Percentiles rank a stretch among this genome's conserved stretches.
Evolutionary conservation across 139 green algal genomes (phyloP).

Genomic region (Coelastrella sp.): DNA sequence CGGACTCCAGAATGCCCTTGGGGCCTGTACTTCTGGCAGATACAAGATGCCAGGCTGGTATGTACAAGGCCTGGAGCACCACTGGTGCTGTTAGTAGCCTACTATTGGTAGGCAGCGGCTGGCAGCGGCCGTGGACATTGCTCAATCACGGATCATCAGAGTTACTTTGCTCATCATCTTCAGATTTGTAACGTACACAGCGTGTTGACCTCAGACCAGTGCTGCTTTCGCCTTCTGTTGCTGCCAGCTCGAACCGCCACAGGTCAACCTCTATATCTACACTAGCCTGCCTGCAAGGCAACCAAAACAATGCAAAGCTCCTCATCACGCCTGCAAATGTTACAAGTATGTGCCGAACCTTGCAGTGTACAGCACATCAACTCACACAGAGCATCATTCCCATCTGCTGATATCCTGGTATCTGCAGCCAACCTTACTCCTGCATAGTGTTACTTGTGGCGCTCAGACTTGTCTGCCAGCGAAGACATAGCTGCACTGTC

Average conservation of each 20-base stretch:
- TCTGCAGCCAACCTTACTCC: not conserved
- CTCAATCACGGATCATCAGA: no score
- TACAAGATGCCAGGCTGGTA: no score
- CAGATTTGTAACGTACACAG: no score
- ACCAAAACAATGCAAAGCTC: not conserved
- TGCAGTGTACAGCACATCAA: not conserved
- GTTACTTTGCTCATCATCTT: no score
- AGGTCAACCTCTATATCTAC: slow-evolving; percentile 90
- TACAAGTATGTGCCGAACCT: not conserved
- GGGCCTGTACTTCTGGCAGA: no score
- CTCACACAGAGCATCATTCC: no score
- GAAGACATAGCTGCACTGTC: not conserved
- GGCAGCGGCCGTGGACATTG: no score
- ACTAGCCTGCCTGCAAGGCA: slow-evolving; percentile 67
- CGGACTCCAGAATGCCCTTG: no score
- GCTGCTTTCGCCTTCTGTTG: not conserved
- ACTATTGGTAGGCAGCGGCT: no score
- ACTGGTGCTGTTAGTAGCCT: no score
- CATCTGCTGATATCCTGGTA: not conserved
- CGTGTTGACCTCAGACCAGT: not conserved
- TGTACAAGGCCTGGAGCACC: no score
- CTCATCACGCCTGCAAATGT: not conserved
- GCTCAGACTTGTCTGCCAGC: not conserved
- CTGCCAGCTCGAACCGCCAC: slow-evolving; percentile 79
- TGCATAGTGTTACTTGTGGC: not conserved